Conservation (phyloP, 129 eudicot genomes). For the Lactuca sativa region DNA sequence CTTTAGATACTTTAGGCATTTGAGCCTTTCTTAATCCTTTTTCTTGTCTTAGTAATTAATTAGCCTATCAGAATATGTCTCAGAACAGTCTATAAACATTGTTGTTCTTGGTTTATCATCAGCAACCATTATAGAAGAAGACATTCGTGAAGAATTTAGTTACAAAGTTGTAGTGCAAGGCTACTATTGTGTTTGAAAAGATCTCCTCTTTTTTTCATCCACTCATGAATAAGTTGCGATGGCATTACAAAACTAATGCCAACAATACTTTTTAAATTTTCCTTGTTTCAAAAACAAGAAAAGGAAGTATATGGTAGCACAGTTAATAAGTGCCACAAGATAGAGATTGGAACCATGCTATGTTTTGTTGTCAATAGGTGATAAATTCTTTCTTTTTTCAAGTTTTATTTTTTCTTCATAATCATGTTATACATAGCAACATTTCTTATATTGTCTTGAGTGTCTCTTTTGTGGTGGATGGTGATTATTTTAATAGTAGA, state of each 20-base stretch:
- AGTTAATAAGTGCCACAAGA: constrained; percentile 57
- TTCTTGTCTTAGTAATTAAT: no score
- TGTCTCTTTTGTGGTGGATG: no score
- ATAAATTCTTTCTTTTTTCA: background rate
- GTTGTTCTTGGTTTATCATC: constrained; percentile 93
- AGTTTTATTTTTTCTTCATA: background rate
- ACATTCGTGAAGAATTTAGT: constrained; percentile 68
- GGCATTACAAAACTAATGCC: background rate
- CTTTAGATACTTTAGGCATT: no score
- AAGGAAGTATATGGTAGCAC: constrained; percentile 54
- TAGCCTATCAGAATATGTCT: no score
- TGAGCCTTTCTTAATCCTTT: no score
- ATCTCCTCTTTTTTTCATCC: background rate
- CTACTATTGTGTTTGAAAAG: background rate
- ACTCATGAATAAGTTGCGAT: background rate
- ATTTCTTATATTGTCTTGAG: no score
- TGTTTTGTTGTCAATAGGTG: constrained; percentile 87
- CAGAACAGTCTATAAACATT: constrained; percentile 62
- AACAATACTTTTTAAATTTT: background rate
- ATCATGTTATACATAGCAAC: no score
- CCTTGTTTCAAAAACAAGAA: constrained; percentile 65
- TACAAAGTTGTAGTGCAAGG: constrained; percentile 57
- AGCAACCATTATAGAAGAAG: constrained; percentile 67
- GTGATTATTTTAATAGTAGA: no score
- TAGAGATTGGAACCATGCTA: constrained; percentile 55